Evolutionary conservation across 2,329 filamentous ascomycete genomes (phyloP), one percentile per base, ranked within the genome.

Genomic region (Pyrenochaeta sp.): DNA sequence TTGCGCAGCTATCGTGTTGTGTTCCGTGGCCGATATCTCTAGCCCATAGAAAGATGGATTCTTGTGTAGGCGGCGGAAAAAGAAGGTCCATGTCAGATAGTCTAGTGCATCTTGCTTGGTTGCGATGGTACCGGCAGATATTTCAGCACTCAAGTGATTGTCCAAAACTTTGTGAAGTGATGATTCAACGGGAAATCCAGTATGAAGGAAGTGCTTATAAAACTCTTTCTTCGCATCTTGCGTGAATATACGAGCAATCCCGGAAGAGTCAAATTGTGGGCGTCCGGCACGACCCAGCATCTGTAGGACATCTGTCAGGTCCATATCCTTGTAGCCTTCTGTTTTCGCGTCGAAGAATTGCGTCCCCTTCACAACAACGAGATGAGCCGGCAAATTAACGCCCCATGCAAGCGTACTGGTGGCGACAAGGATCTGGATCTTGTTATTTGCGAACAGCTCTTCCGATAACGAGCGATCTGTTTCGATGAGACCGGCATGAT

Each of bases 31-130:
- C 0, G 91, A 91, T 39, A 99, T 95, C 72, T 97, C 90, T 0
- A 99, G 87, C 0, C 96, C 96, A 66, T 99, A 99, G 78, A 97
- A 99, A 0, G 93, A 96, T 1, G 95, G 95, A 67, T 99, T 99
- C 82, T 99, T 99, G 81, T 99, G 95, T 33, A 99, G 80, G 10
- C 95, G 85, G 2, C 96, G 87, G 84, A 99, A 99, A 85, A 99
- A 99, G 81, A 99, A 99, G 0, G 96, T 99, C 95, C 96, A 99
- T 0, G 95, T 99, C 47, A 99, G 79, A 72, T 99, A 99, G 76
- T 99, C 96, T 3, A 99, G 84, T 0, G 95, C 95, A 77, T 99
- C 95, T 77, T 99, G 95, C 76, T 97, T 97, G 7, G 92, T 96
- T 29, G 89, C 82, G 45, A 99, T 91, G 0, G 95, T 99, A 63